Base-by-base conservation (phyloP, 2,329 filamentous ascomycete genomes). In the Aureobasidium sp. region DNA sequence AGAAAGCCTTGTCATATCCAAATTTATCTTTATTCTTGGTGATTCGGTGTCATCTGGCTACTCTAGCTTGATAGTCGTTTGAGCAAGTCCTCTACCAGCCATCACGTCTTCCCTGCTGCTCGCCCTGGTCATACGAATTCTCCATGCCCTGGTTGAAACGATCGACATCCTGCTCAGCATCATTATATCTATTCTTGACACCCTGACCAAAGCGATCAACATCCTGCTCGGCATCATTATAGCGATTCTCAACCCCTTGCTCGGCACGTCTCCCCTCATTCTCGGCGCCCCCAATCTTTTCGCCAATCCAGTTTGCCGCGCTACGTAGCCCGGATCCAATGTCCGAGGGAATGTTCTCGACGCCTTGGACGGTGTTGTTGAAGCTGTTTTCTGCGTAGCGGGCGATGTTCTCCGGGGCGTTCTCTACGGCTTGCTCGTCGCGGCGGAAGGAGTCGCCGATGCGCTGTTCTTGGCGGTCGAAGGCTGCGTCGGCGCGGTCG, bases 261-360 rank as follows among this genome's bases (percentile, higher is more conserved):
- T 63, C 56, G 4, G 62, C 62, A 42, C 56, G 53, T 34, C 56
- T 44, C 6, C 55, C 62, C 29, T 63, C 62, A 34, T 53, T 59
- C 62, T 61, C 39, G 11, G 27, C 62, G 9, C 62, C 62, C 2
- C 62, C 62, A 41, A 63, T 52, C 39, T 61, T 61, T 9, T 63
- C 62, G n/a, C 62, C 62, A 55, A 61, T 55, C 63, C 59, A 64
- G 55, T 64, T 62, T 34, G 65, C 65, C 1, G 63, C 65, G 6
- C 61, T 49, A 2, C 49, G 51, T 1, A 66, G 36, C 0, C 62
- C 65, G 20, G 45, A 55, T 2, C 65, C 64, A 20, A 66, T 63
- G 22, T 65, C 57, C 17, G 58, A 62, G n/a, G 65, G 65, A 2
- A 63, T 62, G 53, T 65, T 62, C 51, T 66, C 63, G 48, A 66